phyloP scores from a whole-genome alignment of 441 rosid species.

The Mallotus japonicus region DNA sequence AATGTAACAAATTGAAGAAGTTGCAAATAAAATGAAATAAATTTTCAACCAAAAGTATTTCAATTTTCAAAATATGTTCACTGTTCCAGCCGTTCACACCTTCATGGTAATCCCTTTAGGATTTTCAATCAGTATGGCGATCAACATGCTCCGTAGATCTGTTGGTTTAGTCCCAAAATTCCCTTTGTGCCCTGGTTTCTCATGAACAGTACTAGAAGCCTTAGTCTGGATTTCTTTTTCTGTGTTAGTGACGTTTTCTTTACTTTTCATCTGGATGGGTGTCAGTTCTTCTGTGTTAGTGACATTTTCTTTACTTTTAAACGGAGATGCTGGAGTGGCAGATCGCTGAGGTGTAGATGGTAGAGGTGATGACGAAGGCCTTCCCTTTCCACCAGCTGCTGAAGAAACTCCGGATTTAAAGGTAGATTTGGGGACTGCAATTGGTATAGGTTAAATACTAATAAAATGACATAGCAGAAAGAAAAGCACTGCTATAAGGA shows the following conservation, averaged over 20 bases:
- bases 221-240: conserved; percentile 56
- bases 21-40: conserved; percentile 1
- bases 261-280: conserved; percentile 42
- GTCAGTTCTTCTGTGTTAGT: conserved; percentile 40
- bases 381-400: conserved; percentile 44
- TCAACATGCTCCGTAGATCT: conserved; percentile 64
- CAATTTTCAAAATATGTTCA: conserved; percentile 9
- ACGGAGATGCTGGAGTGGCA: conserved; percentile 53
- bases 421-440: conserved; percentile 55
- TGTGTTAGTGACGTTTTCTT: conserved; percentile 43
- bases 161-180: conserved; percentile 45
- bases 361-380: conserved; percentile 69
- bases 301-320: conserved; percentile 50
- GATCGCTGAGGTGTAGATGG: conserved; percentile 64
- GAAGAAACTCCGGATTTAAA: conserved; percentile 51
- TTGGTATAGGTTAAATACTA: conserved; percentile 25
- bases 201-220: conserved; percentile 38
- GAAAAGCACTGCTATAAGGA: background rate
- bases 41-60: background rate
- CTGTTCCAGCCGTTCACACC: conserved; percentile 42
- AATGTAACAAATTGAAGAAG: conserved; percentile 4
- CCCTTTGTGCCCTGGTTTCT: conserved; percentile 45
- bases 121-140: conserved; percentile 60
- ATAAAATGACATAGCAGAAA: conserved; percentile 15
- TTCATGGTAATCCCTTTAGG: conserved; percentile 83